A percentile compares a stretch with the other conserved stretches of the same genome.
These are phyloP conservation scores for Jatropha multifida DNA, from an alignment of 441 rosid genomes.

Conservation along the genomic window DNA sequence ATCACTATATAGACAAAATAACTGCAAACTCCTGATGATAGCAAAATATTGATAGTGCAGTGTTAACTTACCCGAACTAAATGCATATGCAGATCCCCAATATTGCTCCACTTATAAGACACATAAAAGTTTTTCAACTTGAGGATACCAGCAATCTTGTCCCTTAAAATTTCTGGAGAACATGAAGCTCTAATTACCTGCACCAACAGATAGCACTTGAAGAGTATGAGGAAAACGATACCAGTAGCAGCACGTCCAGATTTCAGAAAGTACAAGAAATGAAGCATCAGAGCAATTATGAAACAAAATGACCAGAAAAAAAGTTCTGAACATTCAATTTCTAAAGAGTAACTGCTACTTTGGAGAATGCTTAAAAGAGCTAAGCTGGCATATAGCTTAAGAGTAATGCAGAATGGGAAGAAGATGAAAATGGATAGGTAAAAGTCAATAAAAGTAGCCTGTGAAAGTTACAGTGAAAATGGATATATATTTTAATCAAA, in stretches of 20 bases:
- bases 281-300: not conserved
- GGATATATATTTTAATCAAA: not conserved
- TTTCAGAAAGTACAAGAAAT: not conserved
- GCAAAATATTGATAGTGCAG: not conserved
- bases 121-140: slow-evolving; percentile 48
- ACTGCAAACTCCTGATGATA: not conserved
- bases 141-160: slow-evolving; percentile 54
- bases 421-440: not conserved
- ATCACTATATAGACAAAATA: not conserved
- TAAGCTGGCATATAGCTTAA: not conserved
- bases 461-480: not conserved
- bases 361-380: not conserved
- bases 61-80: slow-evolving; percentile 46
- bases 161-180: slow-evolving; percentile 46
- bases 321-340: not conserved
- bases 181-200: slow-evolving; percentile 57
- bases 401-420: not conserved
- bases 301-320: not conserved
- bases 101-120: slow-evolving; percentile 57
- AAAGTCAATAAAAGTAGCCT: not conserved
- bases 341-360: not conserved
- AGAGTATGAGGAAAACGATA: not conserved
- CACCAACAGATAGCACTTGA: slow-evolving; percentile 12
- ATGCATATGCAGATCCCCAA: slow-evolving; percentile 51
- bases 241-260: not conserved